A percentile compares a stretch with the other conserved stretches of the same genome.
Evolutionary conservation across 2,329 filamentous ascomycete species (phyloP).

Genomic region (Curvularia hawaiiensis): DNA sequence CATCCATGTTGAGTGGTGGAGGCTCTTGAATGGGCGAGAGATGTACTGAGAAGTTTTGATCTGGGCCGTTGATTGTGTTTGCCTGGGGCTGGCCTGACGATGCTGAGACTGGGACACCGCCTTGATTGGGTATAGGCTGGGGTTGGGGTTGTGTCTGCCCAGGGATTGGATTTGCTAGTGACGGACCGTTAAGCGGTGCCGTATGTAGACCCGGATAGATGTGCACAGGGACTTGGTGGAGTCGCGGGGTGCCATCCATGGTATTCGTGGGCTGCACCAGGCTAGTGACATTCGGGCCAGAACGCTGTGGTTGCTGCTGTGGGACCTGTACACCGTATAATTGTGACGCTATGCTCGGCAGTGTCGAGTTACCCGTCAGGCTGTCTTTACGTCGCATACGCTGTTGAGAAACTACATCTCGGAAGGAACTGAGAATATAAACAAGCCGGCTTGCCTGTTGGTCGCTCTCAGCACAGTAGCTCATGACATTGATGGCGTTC

Average conservation of each 20-base stretch:
- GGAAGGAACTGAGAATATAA: constrained; percentile 47
- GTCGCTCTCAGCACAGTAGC: constrained; percentile 49
- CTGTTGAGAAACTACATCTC: constrained; percentile 45
- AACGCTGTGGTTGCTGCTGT: constrained; percentile 20
- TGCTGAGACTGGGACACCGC: not conserved
- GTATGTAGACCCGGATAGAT: constrained; percentile 46
- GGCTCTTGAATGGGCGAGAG: constrained; percentile 40
- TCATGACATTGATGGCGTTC: constrained; percentile 49
- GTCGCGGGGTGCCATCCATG: constrained; percentile 25
- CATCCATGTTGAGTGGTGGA: constrained; percentile 13
- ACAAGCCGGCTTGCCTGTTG: constrained; percentile 47
- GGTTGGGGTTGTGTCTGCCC: not conserved
- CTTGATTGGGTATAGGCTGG: not conserved
- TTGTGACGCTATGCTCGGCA: constrained; percentile 44
- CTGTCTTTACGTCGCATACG: constrained; percentile 34
- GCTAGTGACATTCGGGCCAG: constrained; percentile 2
- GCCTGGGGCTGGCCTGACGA: not conserved
- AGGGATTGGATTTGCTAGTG: constrained; percentile 1
- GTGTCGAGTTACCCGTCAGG: constrained; percentile 26
- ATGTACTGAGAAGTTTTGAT: constrained; percentile 34
- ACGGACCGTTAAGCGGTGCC: constrained; percentile 26
- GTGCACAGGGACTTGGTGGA: constrained; percentile 44
- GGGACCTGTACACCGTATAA: constrained; percentile 34
- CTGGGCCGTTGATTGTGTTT: constrained; percentile 18
- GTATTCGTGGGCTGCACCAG: constrained; percentile 19